Percentiles rank a stretch among this genome's conserved stretches.
Evolutionary conservation across 306 rosid genomes (phyloP).

Genomic region (Sesbania bispinosa): DNA sequence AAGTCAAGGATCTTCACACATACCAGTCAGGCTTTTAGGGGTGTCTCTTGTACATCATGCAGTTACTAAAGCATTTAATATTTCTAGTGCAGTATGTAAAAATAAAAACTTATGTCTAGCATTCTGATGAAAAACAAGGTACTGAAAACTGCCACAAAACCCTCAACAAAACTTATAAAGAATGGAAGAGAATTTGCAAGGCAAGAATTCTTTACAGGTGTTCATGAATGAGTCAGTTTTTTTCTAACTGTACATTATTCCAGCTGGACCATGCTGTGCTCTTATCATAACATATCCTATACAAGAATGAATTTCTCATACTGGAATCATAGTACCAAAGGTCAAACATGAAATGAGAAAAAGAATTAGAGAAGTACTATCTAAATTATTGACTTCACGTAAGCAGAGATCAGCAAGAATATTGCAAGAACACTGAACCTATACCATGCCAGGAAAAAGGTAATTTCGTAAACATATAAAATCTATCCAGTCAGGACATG

Average conservation of each 20-base stretch:
- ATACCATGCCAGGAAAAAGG: background rate
- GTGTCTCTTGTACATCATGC: background rate
- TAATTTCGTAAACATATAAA: background rate
- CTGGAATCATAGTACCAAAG: background rate
- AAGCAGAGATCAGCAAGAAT: slow-evolving; percentile 7
- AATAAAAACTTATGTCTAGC: background rate
- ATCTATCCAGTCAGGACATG: background rate
- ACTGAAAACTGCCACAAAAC: background rate
- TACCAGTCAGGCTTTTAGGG: background rate
- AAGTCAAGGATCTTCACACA: background rate
- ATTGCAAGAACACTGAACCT: slow-evolving; percentile 2
- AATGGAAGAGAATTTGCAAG: background rate
- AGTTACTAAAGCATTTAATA: background rate
- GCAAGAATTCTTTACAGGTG: background rate
- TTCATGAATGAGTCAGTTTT: background rate
- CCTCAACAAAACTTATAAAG: background rate
- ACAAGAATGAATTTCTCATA: background rate
- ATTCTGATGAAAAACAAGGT: background rate
- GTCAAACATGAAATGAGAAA: slow-evolving; percentile 2
- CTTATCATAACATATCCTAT: background rate
- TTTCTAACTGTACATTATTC: background rate
- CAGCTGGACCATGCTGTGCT: background rate
- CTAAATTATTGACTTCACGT: background rate
- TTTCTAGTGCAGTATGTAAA: background rate
- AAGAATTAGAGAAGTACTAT: background rate